These are phyloP conservation scores for Lactifluus hygrophoroides DNA, from an alignment of 768 basidiomycete species.

Conservation along the genomic window DNA sequence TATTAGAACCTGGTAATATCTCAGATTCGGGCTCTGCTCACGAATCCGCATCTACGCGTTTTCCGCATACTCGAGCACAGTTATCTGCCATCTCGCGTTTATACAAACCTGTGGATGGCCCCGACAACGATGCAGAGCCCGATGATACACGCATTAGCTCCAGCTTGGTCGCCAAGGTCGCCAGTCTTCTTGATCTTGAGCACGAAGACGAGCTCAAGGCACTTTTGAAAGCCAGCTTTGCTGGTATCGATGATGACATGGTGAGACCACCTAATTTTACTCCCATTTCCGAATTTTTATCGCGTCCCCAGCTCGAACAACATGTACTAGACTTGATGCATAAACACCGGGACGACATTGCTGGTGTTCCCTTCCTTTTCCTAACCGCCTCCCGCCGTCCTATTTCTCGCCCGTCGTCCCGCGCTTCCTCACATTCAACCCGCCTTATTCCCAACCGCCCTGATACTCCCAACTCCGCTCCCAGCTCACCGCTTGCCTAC, in stretches of 20 bases:
- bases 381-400: conserved; percentile 74
- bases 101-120: conserved; percentile 50
- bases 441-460: conserved; percentile 56
- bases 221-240: conserved; percentile 61
- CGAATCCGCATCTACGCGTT: conserved; percentile 34
- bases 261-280: conserved; percentile 33
- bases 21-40: conserved; percentile 15
- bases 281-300: background rate
- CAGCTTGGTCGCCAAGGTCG: conserved; percentile 61
- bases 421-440: conserved; percentile 62
- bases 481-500: conserved; percentile 65
- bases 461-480: conserved; percentile 68
- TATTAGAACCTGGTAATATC: conserved; percentile 14
- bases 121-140: conserved; percentile 48
- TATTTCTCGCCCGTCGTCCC: conserved; percentile 71
- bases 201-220: conserved; percentile 80
- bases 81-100: conserved; percentile 66
- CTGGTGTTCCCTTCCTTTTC: conserved; percentile 75
- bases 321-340: conserved; percentile 94
- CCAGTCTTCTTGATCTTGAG: conserved; percentile 66
- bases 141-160: conserved; percentile 51
- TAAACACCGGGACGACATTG: conserved; percentile 79
- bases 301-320: conserved; percentile 60
- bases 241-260: conserved; percentile 51
- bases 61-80: conserved; percentile 79